Evolutionary conservation across 441 rosid genomes (phyloP), one percentile per base, ranked within the genome.

Genomic region (Gossypium davidsonii): DNA sequence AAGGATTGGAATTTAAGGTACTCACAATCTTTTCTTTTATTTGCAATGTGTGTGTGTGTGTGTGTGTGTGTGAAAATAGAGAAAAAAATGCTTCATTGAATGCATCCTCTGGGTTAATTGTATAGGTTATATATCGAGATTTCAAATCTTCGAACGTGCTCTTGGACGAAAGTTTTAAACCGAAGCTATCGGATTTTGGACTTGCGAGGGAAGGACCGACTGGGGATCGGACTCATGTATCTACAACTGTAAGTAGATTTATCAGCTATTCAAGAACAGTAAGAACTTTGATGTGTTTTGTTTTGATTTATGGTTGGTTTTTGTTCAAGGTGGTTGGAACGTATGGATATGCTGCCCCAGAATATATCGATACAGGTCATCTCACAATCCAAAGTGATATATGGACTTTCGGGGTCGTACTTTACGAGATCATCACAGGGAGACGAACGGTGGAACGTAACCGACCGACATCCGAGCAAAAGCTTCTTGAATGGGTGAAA

Each of bases 391-490:
- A 78, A 25, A 82, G 83, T 28, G 91, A 87, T 56, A 72, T 87
- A 37, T 87, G 85, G 84, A 85, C 84, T n/a, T 83, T 82, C n/a
- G 91, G 91, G 21, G 89, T 85, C 74, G 89, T 85, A 53, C 85
- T 85, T 34, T 87, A 83, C 1, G 89, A 87, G 84, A 78, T 87
- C 73, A 83, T 87, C 72, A 83, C 86, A 5, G 90, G 90, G 46
- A 78, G 86, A 69, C 79, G 85, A 55, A 71, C 87, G 0, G 76
- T 87, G 48, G 89, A 85, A 3, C 78, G 87, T 72, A 70, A 72
- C 75, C 82, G 82, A 0, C 89, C 86, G 2, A 18, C 56, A 21
- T 42, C 46, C n/a, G 85, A 87, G 74, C 85, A 82, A 61, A 87
- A 78, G 72, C 89, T 87, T 49, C 76, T 85, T 56, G 89, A 87